Base-by-base conservation (phyloP, 345 rosid genomes). In the Salix arbutifolia region DNA sequence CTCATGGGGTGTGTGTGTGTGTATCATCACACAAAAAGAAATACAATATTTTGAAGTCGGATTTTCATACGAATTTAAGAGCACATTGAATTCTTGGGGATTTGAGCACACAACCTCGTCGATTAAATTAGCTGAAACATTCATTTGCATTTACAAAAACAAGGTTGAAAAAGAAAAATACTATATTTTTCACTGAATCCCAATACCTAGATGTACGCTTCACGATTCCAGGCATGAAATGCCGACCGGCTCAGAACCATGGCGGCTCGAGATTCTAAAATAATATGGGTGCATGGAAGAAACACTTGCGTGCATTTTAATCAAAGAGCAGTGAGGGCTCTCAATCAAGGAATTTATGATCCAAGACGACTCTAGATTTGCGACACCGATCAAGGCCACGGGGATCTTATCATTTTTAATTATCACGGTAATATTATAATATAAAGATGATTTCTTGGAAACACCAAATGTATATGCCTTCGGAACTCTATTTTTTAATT, bases 1-100 rank as follows among this genome's bases (percentile, higher is more conserved):
- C 79, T 28, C 91, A 86, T 12, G 89, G 90, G 0, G 4, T 31
- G 4, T 31, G 0, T 31, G 30, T 28, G 30, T 28, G 30, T 31
- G 2, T 31, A 40, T 10, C 44, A 40, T 40, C 44, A 9, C 44
- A 40, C 12, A 10, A 40, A 40, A 40, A 10, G 13, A 40, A 40
- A 40, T 40, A 40, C 10, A 40, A 40, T 40, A 10, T 40, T 0
- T 21, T 21, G 60, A 53, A 53, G 60, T 53, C 1, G 23, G 60
- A 19, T 53, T 53, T 53, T 53, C 25, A 53, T 53, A 53, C n/a
- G n/a, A 53, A 53, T 21, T 53, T 53, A 23, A 9, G 60, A 4
- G 21, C 60, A 53, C n/a, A 6, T 53, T 35, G 1, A 35, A 35
- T 35, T 53, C 11, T 53, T 21, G 23, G 60, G 60, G 6, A 53